These are phyloP conservation scores for Ambispora gerdemannii DNA, from an alignment of 192 early-diverging fungal species.

Conservation along the genomic window DNA sequence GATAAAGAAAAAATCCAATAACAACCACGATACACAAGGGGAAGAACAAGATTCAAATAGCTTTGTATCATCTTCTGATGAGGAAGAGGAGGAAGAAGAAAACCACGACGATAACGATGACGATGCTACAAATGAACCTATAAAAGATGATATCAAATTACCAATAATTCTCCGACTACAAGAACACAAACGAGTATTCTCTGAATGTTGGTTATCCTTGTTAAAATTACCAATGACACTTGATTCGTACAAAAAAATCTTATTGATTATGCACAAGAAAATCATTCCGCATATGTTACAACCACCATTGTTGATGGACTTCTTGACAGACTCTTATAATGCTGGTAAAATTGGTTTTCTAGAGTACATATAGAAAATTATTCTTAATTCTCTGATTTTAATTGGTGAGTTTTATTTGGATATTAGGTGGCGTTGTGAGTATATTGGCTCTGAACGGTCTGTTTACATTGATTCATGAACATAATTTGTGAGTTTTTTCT, in stretches of 20 bases:
- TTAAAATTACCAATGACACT: constrained; percentile 67
- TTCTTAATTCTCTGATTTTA: background rate
- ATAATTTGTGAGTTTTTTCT: constrained; percentile 91
- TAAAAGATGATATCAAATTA: background rate
- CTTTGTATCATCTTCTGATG: too few species aligned
- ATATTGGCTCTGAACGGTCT: constrained; percentile 92
- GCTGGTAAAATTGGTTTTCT: constrained; percentile 44
- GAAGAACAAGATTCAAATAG: too few species aligned
- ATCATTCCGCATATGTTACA: constrained; percentile 85
- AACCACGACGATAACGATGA: constrained; percentile 36
- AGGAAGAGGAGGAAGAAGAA: background rate
- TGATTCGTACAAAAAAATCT: constrained; percentile 75
- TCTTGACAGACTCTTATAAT: constrained; percentile 88
- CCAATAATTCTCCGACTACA: constrained; percentile 12
- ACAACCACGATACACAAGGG: background rate
- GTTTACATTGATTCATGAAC: constrained; percentile 91
- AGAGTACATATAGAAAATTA: too few species aligned
- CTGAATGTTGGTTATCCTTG: constrained; percentile 76
- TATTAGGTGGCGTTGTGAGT: constrained; percentile 85
- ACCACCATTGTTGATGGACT: constrained; percentile 85
- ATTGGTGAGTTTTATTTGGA: background rate
- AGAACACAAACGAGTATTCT: constrained; percentile 68
- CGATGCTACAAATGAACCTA: constrained; percentile 33
- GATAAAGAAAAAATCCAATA: constrained; percentile 10
- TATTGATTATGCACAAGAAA: constrained; percentile 80